Evolutionary conservation across 768 basidiomycete genomes (phyloP), one percentile per base, ranked within the genome.

Genomic region (Boletus rufocinnamomeus): DNA sequence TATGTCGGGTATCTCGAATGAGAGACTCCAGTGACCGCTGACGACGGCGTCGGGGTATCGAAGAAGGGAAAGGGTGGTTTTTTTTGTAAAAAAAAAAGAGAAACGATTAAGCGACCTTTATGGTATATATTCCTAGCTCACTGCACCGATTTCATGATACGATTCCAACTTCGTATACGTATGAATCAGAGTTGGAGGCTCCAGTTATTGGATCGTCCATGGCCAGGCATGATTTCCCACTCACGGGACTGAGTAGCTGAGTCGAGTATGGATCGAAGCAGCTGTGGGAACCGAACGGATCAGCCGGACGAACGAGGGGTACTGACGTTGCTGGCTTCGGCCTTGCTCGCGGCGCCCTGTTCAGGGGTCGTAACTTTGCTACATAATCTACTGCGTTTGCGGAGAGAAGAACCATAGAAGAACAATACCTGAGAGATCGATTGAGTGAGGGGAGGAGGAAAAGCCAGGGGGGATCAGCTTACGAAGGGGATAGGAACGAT

Each of bases 401-500:
- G 67, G 44, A 73, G 70, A 25, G 57, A 52, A 28, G 66, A 57
- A 14, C 73, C 74, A 46, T 66, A 74, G n/a, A 69, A 67, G 35
- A 74, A 70, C 16, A 75, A 60, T 44, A 72, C 30, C 69, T 70
- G 44, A n/a, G 17, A 34, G 17, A 25, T 49, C 11, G 32, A 21
- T 34, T 54, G 46, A 60, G 49, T 16, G 35, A 0, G 35, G 14
- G 28, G 16, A 14, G 9, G n/a, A 16, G 13, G 11, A 21, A 23
- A 51, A 13, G 11, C 10, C 1, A 8, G 11, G 17, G 21, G 25
- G 11, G 11, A 14, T 37, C 25, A 17, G 46, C 81, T 53, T 65
- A 83, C 83, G 56, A 81, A 84, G 11, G 84, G 84, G 32, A 89
- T 83, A 4, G 83, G 79, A 21, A 83, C 73, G 69, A 88, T 77